A percentile compares a stretch with the other conserved stretches of the same genome.
phyloP scores from a whole-genome alignment of 148 eudicot genomes.

The Amaranthus hypochondriacus region DNA sequence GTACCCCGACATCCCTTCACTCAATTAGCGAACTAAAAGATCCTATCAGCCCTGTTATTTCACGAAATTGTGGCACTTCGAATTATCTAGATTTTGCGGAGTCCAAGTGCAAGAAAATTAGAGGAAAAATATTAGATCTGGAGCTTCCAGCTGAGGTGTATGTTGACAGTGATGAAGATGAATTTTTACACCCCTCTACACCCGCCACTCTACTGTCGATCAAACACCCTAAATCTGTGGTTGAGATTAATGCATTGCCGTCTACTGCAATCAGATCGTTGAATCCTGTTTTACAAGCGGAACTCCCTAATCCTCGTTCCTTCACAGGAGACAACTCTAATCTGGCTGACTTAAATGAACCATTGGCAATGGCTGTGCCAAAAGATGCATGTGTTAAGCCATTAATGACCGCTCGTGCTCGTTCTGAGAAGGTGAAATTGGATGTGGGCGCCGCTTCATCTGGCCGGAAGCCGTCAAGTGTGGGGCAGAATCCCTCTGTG shows the following conservation, averaged over 20 bases:
- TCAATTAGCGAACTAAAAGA: constrained; percentile 10
- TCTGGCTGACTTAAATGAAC: constrained; percentile 35
- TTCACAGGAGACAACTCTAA: constrained; percentile 15
- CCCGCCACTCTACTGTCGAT: constrained; percentile 22
- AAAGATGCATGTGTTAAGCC: constrained; percentile 7
- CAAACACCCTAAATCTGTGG: constrained; percentile 6
- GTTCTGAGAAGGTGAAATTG: constrained; percentile 13
- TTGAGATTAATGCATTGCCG: constrained; percentile 17
- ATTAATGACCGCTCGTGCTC: neutral
- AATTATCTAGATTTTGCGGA: constrained; percentile 9
- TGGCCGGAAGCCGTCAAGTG: constrained; percentile 8
- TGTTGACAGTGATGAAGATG: constrained; percentile 36
- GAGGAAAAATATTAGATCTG: constrained; percentile 42
- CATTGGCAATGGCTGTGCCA: constrained; percentile 5
- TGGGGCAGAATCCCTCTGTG: constrained; percentile 17
- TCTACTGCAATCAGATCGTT: constrained; percentile 1
- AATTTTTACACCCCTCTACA: constrained; percentile 12
- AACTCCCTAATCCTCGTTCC: constrained; percentile 7
- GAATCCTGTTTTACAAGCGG: constrained; percentile 12
- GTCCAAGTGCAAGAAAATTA: constrained; percentile 30
- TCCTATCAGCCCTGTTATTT: constrained; percentile 4
- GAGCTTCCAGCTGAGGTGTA: constrained; percentile 56
- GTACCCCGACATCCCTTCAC: constrained; percentile 9
- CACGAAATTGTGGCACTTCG: neutral
- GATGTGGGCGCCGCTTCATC: constrained; percentile 17